Evolutionary conservation across 495 filamentous ascomycete species (phyloP).

Genomic region (Amorphotheca resinae): DNA sequence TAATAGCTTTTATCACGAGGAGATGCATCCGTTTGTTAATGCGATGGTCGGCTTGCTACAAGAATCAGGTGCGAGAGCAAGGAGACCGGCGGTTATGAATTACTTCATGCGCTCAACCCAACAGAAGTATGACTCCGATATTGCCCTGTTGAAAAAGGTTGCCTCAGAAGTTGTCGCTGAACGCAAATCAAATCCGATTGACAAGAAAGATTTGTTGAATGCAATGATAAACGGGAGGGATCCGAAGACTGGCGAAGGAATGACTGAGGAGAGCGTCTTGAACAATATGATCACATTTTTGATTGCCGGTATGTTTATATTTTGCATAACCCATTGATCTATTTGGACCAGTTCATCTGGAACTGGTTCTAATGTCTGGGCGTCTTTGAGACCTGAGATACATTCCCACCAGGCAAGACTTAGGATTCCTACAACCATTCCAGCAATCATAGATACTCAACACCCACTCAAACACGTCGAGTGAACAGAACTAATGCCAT

Average conservation of each 20-base stretch:
- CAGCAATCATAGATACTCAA: too few relatives aligned
- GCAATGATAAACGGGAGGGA: slow-evolving; percentile 58
- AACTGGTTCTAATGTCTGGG: too few relatives aligned
- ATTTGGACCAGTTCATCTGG: too few relatives aligned
- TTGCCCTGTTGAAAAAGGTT: slow-evolving; percentile 39
- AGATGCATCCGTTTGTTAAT: slow-evolving; percentile 44
- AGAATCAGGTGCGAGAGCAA: slow-evolving; percentile 39
- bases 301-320: slow-evolving; percentile 29
- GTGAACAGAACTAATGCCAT: background rate
- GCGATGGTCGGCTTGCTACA: slow-evolving; percentile 45
- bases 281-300: slow-evolving; percentile 67
- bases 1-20: slow-evolving; percentile 53
- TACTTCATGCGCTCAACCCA: slow-evolving; percentile 39
- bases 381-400: too few relatives aligned
- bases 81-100: slow-evolving; percentile 38
- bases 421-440: too few relatives aligned
- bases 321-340: too few relatives aligned
- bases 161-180: slow-evolving; percentile 46
- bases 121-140: slow-evolving; percentile 45
- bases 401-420: too few relatives aligned
- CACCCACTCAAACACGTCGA: background rate
- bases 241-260: slow-evolving; percentile 49
- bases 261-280: slow-evolving; percentile 48
- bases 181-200: slow-evolving; percentile 40
- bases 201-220: slow-evolving; percentile 57